Evolutionary conservation across 2,329 filamentous ascomycete species (phyloP).

Genomic region (Ceratocystis cubensis): DNA sequence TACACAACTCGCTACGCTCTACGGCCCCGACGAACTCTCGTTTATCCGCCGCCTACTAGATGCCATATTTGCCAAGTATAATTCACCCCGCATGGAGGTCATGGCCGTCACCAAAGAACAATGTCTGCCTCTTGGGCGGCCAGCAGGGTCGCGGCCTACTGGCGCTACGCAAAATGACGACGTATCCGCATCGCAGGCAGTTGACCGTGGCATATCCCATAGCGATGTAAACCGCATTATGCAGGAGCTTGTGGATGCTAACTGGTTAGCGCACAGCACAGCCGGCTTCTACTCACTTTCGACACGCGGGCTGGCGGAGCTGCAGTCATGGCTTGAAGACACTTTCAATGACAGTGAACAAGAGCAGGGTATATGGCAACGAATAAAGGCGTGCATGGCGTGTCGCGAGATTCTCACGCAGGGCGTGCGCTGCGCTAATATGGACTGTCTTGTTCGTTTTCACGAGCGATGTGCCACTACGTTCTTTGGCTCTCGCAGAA

Average conservation of each 20-base stretch:
- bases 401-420: constrained; percentile 83
- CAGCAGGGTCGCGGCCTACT: constrained; percentile 27
- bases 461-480: constrained; percentile 65
- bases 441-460: constrained; percentile 55
- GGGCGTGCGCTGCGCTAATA: constrained; percentile 61
- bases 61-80: constrained; percentile 82
- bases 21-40: constrained; percentile 69
- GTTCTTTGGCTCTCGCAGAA: constrained; percentile 56
- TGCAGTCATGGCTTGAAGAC: constrained; percentile 71
- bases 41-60: constrained; percentile 83
- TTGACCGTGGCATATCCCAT: constrained; percentile 53
- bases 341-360: constrained; percentile 70
- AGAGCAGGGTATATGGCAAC: constrained; percentile 50
- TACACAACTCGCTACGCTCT: constrained; percentile 76
- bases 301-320: constrained; percentile 69
- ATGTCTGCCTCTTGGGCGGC: constrained; percentile 55
- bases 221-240: constrained; percentile 66
- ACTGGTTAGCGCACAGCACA: constrained; percentile 69
- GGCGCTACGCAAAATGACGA: constrained; percentile 26
- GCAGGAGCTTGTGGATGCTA: constrained; percentile 56
- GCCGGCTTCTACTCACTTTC: constrained; percentile 64
- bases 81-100: constrained; percentile 65
- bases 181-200: constrained; percentile 29
- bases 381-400: constrained; percentile 75
- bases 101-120: constrained; percentile 73